phyloP scores from a whole-genome alignment of 441 rosid species.

The Theobroma grandiflorum region DNA sequence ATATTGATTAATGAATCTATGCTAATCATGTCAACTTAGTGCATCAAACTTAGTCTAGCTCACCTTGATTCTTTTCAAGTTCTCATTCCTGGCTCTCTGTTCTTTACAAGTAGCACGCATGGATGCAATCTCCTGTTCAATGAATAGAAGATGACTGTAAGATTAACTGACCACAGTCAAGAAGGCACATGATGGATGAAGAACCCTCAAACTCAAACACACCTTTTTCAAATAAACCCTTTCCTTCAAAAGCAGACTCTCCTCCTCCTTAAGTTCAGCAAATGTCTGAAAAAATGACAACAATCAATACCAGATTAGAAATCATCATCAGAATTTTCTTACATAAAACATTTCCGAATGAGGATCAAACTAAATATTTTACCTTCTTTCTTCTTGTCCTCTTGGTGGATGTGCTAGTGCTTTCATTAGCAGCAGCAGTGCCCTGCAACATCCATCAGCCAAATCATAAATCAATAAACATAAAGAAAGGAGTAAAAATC shows the following conservation, averaged over 20 bases:
- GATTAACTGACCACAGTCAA: neutral
- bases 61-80: conserved; percentile 79
- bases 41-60: neutral
- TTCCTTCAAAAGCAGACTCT: conserved; percentile 62
- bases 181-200: neutral
- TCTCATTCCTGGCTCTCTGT: conserved; percentile 51
- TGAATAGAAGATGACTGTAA: neutral
- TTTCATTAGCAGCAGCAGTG: conserved; percentile 45
- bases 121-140: conserved; percentile 60
- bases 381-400: conserved; percentile 78
- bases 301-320: neutral
- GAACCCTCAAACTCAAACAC: neutral
- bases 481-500: neutral
- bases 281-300: conserved; percentile 58
- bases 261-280: conserved; percentile 79
- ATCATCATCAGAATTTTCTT: neutral
- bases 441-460: conserved; percentile 43
- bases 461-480: neutral
- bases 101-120: conserved; percentile 53
- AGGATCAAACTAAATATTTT: neutral
- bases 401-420: conserved; percentile 44
- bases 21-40: neutral
- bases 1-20: neutral
- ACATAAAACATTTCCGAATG: neutral
- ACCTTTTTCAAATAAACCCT: conserved; percentile 63